These are phyloP conservation scores for Phialocephala subalpina DNA, from an alignment of 2,329 filamentous ascomycete genomes.

Conservation along the genomic window DNA sequence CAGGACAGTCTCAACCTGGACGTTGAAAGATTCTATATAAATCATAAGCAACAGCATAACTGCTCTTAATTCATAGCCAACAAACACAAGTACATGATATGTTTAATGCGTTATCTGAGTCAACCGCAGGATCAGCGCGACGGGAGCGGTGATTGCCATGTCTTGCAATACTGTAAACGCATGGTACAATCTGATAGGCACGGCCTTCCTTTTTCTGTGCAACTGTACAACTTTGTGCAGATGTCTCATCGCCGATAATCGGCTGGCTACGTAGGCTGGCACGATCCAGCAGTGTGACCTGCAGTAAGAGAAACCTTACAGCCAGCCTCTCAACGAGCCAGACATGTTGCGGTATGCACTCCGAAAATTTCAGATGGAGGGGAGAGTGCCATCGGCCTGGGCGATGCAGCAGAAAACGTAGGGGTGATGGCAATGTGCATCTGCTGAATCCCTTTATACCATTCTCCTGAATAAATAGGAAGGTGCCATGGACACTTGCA, in stretches of 20 bases:
- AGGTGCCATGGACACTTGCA: conserved; percentile 29
- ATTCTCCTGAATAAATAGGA: conserved; percentile 17
- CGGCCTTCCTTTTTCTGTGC: conserved; percentile 11
- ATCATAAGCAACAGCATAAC: not conserved
- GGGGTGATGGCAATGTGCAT: not conserved
- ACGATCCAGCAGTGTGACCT: conserved; percentile 3
- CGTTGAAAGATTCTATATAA: not conserved
- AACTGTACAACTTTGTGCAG: conserved; percentile 20
- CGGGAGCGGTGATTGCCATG: conserved; percentile 9
- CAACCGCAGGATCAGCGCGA: not conserved
- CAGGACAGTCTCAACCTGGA: not conserved
- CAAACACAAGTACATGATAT: not conserved
- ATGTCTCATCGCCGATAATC: conserved; percentile 8
- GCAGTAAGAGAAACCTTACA: not conserved
- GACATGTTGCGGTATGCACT: not conserved
- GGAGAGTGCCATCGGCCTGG: not conserved
- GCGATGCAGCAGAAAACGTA: conserved; percentile 11
- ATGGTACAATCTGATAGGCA: not conserved
- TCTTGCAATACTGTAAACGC: not conserved
- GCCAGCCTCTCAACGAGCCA: not conserved
- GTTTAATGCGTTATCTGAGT: conserved; percentile 4
- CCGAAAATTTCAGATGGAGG: not conserved
- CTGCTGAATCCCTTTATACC: not conserved
- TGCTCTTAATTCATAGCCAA: not conserved
- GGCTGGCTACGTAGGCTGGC: too few relatives aligned